Conservation (phyloP, 768 basidiomycete genomes). For the Suillus bovinus region DNA sequence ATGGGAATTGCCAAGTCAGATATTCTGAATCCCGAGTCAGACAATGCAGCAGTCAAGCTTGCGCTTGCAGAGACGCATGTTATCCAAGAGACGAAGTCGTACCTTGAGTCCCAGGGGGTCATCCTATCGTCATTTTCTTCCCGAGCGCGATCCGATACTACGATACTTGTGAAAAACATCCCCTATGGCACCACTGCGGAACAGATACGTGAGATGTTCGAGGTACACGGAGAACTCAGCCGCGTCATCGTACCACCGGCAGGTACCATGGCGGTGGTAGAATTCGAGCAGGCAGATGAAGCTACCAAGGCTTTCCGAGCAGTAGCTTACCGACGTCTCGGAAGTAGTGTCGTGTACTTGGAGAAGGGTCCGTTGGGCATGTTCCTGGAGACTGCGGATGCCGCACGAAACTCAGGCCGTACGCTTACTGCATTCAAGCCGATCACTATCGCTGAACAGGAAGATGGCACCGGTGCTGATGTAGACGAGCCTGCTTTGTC, state of each 20-base stretch:
- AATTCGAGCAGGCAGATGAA: slow-evolving; percentile 71
- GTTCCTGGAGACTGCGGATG: slow-evolving; percentile 48
- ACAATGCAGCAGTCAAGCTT: slow-evolving; percentile 87
- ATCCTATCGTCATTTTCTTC: slow-evolving; percentile 58
- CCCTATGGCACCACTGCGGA: slow-evolving; percentile 82
- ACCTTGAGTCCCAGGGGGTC: slow-evolving; percentile 79
- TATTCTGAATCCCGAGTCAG: slow-evolving; percentile 82
- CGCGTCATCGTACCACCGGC: slow-evolving; percentile 86
- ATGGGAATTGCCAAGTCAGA: slow-evolving; percentile 87
- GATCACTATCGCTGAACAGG: slow-evolving; percentile 48
- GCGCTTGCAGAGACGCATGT: slow-evolving; percentile 96
- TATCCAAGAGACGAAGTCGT: slow-evolving; percentile 91
- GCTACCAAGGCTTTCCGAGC: slow-evolving; percentile 77
- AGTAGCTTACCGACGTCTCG: slow-evolving; percentile 84
- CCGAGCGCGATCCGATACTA: slow-evolving; percentile 66
- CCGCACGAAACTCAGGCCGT: slow-evolving; percentile 26
- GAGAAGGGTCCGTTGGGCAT: slow-evolving; percentile 90
- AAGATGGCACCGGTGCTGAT: slow-evolving; percentile 29
- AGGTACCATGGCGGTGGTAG: slow-evolving; percentile 91
- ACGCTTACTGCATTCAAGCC: slow-evolving; percentile 28
- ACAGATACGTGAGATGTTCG: slow-evolving; percentile 80
- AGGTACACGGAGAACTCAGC: slow-evolving; percentile 66
- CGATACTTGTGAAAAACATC: slow-evolving; percentile 94
- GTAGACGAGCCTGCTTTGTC: slow-evolving; percentile 49
- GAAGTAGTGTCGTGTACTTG: slow-evolving; percentile 88